These are phyloP conservation scores for Phallus indusiatus DNA, from an alignment of 768 basidiomycete species.

Conservation along the genomic window DNA sequence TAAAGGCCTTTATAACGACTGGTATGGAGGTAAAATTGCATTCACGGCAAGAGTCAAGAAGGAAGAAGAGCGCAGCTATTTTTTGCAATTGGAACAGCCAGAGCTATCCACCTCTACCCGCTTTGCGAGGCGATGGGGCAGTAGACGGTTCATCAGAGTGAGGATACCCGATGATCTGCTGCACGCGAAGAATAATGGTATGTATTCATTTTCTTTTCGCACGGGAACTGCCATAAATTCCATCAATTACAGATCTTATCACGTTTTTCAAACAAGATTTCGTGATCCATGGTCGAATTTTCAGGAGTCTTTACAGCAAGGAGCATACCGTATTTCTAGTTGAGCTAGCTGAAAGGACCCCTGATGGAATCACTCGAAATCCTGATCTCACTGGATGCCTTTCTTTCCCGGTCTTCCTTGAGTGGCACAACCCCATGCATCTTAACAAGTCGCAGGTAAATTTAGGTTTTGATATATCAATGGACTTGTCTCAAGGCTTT, in stretches of 20 bases:
- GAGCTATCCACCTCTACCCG: conserved; percentile 46
- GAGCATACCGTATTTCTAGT: conserved; percentile 48
- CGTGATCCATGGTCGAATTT: conserved; percentile 44
- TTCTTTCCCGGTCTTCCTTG: conserved; percentile 38
- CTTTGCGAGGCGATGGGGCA: conserved; percentile 53
- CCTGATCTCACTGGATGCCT: conserved; percentile 11
- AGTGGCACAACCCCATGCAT: conserved; percentile 45
- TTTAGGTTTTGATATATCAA: not conserved
- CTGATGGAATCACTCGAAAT: not conserved
- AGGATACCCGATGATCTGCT: conserved; percentile 29
- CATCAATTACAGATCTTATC: conserved; percentile 17
- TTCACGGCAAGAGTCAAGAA: conserved; percentile 36
- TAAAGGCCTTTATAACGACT: conserved; percentile 22
- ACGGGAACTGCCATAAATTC: not conserved
- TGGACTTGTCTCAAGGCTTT: not conserved
- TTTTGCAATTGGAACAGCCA: conserved; percentile 37
- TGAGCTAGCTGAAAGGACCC: conserved; percentile 38
- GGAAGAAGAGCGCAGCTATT: conserved; percentile 17
- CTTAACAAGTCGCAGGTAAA: conserved; percentile 43
- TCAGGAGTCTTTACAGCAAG: conserved; percentile 52
- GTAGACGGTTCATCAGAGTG: conserved; percentile 45
- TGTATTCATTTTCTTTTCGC: not conserved
- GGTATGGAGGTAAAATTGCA: conserved; percentile 55
- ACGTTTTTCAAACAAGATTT: conserved; percentile 40
- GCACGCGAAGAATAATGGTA: conserved; percentile 19